These are phyloP conservation scores for Leccinum variicolor DNA, from an alignment of 768 basidiomycete genomes.

Conservation along the genomic window DNA sequence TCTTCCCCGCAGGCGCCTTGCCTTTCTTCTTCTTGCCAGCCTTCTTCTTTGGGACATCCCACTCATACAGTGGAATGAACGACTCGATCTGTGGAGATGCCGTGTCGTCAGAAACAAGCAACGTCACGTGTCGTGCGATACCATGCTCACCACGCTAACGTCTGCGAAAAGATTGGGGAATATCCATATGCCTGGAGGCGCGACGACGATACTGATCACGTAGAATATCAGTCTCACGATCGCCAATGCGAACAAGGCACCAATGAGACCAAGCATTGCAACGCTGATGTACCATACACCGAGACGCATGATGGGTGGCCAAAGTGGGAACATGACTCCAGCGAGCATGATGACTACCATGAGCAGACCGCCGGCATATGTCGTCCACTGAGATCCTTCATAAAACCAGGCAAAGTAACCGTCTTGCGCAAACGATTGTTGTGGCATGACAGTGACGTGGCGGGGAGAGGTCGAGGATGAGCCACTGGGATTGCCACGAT, in stretches of 20 bases:
- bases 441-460: conserved; percentile 66
- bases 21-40: conserved; percentile 62
- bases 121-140: background rate
- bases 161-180: conserved; percentile 98
- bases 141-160: conserved; percentile 87
- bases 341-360: conserved; percentile 95
- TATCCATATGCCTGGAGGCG: conserved; percentile 95
- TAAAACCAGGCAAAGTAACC: conserved; percentile 98
- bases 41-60: conserved; percentile 82
- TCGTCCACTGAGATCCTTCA: conserved; percentile 91
- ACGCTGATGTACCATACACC: conserved; percentile 97
- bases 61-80: conserved; percentile 96
- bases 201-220: conserved; percentile 82
- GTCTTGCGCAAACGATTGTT: conserved; percentile 73
- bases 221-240: conserved; percentile 92
- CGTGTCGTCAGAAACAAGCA: background rate
- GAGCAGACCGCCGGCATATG: conserved; percentile 82
- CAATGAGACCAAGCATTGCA: conserved; percentile 82
- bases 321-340: conserved; percentile 98
- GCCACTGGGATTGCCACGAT: conserved; percentile 54
- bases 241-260: conserved; percentile 85
- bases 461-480: conserved; percentile 69
- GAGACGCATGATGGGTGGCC: conserved; percentile 89
- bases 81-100: conserved; percentile 75
- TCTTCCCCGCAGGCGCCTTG: conserved; percentile 31